Evolutionary conservation across 305 asterid species (phyloP).

Genomic region (Fraxinus sp.): DNA sequence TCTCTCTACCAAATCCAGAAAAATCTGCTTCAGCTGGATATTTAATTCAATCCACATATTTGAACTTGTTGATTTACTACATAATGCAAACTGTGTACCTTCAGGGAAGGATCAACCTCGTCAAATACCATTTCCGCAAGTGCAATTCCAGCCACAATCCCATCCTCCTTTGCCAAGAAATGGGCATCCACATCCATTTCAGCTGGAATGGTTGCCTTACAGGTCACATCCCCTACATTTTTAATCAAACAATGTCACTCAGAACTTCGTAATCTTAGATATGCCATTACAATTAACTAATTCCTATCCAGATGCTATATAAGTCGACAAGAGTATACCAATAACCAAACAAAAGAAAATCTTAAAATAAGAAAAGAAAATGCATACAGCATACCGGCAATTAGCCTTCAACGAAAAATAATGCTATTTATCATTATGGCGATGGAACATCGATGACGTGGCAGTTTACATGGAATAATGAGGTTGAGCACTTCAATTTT

Average conservation of each 20-base stretch:
- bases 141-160: constrained; percentile 84
- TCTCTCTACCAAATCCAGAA: neutral
- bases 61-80: neutral
- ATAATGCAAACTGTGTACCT: constrained; percentile 38
- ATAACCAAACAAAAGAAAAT: neutral
- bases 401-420: neutral
- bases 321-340: neutral
- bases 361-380: neutral
- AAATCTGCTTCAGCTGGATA: neutral
- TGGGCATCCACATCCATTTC: constrained; percentile 87
- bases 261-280: neutral
- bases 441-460: too few species aligned
- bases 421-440: too few species aligned
- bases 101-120: constrained; percentile 78
- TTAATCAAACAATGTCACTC: neutral
- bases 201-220: constrained; percentile 84
- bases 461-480: too few species aligned
- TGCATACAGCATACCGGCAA: neutral
- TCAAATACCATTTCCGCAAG: constrained; percentile 82
- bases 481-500: too few species aligned
- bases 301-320: neutral
- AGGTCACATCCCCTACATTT: constrained; percentile 82
- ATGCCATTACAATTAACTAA: neutral
- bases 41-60: neutral
- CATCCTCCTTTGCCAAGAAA: constrained; percentile 89